Percentiles rank a stretch among this genome's conserved stretches.
phyloP scores from a whole-genome alignment of 2,329 filamentous ascomycete species.

The Diaporthe sp. region DNA sequence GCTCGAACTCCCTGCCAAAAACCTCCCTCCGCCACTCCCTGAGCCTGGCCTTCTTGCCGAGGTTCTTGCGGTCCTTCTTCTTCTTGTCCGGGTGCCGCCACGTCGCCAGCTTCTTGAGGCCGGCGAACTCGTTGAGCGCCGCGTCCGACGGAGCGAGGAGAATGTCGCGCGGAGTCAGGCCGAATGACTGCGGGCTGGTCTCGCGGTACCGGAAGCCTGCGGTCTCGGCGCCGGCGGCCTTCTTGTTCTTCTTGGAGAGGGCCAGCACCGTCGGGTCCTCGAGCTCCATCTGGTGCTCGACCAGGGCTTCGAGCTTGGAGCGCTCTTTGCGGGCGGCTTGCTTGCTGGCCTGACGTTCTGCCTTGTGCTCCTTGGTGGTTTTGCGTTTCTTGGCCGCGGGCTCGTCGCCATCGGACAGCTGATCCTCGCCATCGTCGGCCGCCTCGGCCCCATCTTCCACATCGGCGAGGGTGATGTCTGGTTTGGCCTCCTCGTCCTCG shows the following conservation, averaged over 20 bases:
- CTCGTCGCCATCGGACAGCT: constrained; percentile 59
- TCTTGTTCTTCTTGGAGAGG: constrained; percentile 57
- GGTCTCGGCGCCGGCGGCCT: constrained; percentile 43
- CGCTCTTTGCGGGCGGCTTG: constrained; percentile 85
- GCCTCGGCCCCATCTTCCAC: constrained; percentile 56
- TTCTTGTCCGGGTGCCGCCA: constrained; percentile 94
- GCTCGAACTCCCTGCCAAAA: constrained; percentile 72
- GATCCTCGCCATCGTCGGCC: constrained; percentile 53
- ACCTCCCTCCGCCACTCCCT: constrained; percentile 84
- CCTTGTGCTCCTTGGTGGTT: constrained; percentile 72
- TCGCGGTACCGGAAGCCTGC: constrained; percentile 91
- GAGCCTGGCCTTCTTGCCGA: constrained; percentile 93
- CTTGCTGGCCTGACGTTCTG: constrained; percentile 71
- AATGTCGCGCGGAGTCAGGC: constrained; percentile 91
- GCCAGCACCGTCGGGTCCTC: constrained; percentile 73
- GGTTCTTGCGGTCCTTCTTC: constrained; percentile 85
- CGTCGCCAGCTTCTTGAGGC: constrained; percentile 93
- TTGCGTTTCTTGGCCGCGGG: constrained; percentile 69
- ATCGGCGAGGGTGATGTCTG: constrained; percentile 70
- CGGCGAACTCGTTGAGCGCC: constrained; percentile 89
- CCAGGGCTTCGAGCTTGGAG: constrained; percentile 85
- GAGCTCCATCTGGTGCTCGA: constrained; percentile 85
- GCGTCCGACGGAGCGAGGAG: constrained; percentile 88
- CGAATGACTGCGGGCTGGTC: constrained; percentile 90
- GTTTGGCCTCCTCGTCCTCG: constrained; percentile 72